A percentile compares a stretch with the other conserved stretches of the same genome.
These are phyloP conservation scores for Striga asiatica DNA, from an alignment of 257 asterid genomes.

Conservation along the genomic window DNA sequence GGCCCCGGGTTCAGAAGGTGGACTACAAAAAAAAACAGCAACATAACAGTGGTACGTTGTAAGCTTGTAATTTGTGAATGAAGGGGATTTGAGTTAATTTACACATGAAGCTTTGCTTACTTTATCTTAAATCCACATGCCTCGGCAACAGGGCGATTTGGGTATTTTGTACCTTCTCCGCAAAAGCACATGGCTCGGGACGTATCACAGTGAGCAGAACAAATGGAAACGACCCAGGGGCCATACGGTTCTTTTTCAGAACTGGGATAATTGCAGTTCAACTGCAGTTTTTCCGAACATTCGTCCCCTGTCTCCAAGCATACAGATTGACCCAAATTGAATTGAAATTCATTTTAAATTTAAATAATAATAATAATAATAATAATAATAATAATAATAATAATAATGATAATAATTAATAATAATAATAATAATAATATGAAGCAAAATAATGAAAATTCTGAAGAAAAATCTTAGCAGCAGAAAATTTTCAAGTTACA, in stretches of 20 bases:
- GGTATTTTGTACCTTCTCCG: conserved; percentile 93
- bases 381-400: no score
- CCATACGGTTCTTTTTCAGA: conserved; percentile 59
- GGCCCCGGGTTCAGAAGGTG: conserved; percentile 58
- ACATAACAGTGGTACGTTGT: no score
- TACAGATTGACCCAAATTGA: conserved; percentile 1
- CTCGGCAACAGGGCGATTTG: conserved; percentile 85
- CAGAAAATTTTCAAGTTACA: no score
- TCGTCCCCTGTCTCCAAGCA: conserved; percentile 63
- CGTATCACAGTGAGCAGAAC: conserved; percentile 79
- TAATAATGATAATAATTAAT: no score
- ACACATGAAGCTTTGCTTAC: conserved; percentile 29
- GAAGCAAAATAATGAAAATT: no score
- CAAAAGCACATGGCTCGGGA: conserved; percentile 95
- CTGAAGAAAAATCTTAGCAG: no score
- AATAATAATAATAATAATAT: no score
- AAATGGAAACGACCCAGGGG: conserved; percentile 84
- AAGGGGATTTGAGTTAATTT: background rate
- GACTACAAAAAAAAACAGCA: conserved; percentile 30
- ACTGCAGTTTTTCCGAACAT: conserved; percentile 57
- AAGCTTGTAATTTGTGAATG: conserved; percentile 1
- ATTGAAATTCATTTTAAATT: no score
- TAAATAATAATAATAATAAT: no score
- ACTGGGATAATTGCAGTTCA: conserved; percentile 64
- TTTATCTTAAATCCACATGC: conserved; percentile 70